A percentile compares a stretch with the other conserved stretches of the same genome.
Evolutionary conservation across 148 eudicot genomes (phyloP).

Genomic region (Camellia japonica): DNA sequence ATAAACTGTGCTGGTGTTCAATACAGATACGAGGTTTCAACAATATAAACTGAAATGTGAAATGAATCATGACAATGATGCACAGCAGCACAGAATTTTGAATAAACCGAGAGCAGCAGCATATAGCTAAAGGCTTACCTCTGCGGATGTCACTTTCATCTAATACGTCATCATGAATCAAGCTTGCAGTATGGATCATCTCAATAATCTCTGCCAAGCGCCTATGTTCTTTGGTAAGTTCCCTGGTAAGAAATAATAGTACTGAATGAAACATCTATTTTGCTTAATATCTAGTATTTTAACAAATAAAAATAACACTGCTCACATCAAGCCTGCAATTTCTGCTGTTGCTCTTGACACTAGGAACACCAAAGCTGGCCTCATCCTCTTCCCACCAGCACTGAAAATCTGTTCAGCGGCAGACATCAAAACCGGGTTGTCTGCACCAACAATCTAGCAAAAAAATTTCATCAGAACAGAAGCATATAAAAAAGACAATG

Average conservation of each 20-base stretch:
- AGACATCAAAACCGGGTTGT: constrained; percentile 45
- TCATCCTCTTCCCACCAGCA: constrained; percentile 98
- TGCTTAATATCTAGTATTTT: constrained; percentile 13
- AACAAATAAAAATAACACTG: constrained; percentile 11
- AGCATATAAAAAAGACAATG: background rate
- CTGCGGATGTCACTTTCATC: constrained; percentile 92
- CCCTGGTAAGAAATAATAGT: constrained; percentile 48
- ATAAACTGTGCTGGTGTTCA: too few relatives aligned
- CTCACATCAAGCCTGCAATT: constrained; percentile 72
- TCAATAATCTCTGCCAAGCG: constrained; percentile 85
- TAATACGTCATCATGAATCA: constrained; percentile 88
- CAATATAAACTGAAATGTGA: background rate
- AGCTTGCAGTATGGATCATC: constrained; percentile 93
- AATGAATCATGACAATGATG: background rate
- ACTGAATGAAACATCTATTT: constrained; percentile 6
- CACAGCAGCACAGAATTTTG: constrained; percentile 47
- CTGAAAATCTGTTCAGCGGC: constrained; percentile 98
- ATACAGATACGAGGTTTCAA: background rate
- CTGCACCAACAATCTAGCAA: constrained; percentile 72
- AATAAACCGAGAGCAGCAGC: constrained; percentile 10
- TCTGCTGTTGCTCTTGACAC: constrained; percentile 46
- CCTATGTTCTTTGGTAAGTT: constrained; percentile 74
- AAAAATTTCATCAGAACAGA: constrained; percentile 31
- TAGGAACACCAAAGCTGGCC: constrained; percentile 79
- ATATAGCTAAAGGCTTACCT: constrained; percentile 44